phyloP scores from a whole-genome alignment of 257 asterid genomes.

The Nicotiana tabacum region DNA sequence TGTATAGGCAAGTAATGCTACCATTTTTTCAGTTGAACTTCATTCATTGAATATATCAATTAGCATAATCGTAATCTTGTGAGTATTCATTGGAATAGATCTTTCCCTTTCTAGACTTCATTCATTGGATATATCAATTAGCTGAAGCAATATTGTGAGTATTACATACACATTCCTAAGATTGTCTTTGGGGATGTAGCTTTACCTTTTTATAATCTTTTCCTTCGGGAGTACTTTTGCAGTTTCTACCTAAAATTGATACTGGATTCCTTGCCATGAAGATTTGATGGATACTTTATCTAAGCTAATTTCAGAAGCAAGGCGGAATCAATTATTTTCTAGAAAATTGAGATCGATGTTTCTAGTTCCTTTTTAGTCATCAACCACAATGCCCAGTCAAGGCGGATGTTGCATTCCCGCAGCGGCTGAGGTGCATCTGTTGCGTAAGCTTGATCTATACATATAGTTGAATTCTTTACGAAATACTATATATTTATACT shows the following conservation, averaged over 20 bases:
- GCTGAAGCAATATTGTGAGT: slow-evolving; percentile 6
- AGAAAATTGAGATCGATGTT: too few species aligned
- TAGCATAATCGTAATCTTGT: neutral
- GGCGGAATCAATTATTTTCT: too few species aligned
- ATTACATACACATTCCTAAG: neutral
- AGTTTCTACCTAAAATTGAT: neutral
- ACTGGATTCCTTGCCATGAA: neutral
- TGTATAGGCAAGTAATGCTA: slow-evolving; percentile 28
- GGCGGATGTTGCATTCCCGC: too few species aligned
- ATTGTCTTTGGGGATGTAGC: neutral
- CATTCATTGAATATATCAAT: slow-evolving; percentile 1
- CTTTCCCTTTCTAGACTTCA: neutral
- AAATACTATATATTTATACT: too few species aligned
- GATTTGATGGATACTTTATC: neutral
- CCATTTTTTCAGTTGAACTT: slow-evolving; percentile 14
- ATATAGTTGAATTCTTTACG: neutral
- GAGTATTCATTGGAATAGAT: neutral
- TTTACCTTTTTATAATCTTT: neutral
- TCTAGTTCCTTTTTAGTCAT: too few species aligned
- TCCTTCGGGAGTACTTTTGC: neutral
- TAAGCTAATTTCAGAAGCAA: neutral
- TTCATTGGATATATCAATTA: neutral
- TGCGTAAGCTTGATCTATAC: neutral
- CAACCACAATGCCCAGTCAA: too few species aligned
- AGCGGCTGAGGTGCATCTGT: neutral